A percentile compares a stretch with the other conserved stretches of the same genome.
These are phyloP conservation scores for Borovskyia barvae DNA, from an alignment of 208 protist genomes.

Conservation along the genomic window DNA sequence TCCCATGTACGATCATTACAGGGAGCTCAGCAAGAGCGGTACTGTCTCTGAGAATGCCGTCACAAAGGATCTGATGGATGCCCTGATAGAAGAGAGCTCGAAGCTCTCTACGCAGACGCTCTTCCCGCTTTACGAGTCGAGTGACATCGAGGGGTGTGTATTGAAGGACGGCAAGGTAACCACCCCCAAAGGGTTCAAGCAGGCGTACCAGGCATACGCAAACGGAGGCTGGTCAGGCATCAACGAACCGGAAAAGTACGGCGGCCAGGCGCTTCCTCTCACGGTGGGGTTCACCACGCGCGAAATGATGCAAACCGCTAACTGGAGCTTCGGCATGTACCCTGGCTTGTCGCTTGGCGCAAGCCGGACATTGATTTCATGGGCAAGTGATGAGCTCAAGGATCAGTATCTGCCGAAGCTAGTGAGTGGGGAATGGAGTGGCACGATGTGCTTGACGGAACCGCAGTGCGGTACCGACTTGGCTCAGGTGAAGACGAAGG, in stretches of 20 bases:
- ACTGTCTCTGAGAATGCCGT: constrained; percentile 19
- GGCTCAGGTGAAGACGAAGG: constrained; percentile 78
- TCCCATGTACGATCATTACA: constrained; percentile 81
- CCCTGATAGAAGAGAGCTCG: constrained; percentile 60
- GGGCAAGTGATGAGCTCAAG: constrained; percentile 79
- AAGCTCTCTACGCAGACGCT: constrained; percentile 57
- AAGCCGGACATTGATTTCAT: constrained; percentile 55
- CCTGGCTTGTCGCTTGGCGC: constrained; percentile 67
- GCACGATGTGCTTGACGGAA: constrained; percentile 92
- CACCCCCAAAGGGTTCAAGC: constrained; percentile 84
- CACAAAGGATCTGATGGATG: constrained; percentile 77
- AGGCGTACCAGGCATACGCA: constrained; percentile 73
- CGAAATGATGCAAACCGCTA: constrained; percentile 79
- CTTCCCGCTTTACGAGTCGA: constrained; percentile 60
- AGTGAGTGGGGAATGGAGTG: constrained; percentile 72
- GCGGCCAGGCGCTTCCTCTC: constrained; percentile 75
- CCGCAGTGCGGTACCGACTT: constrained; percentile 86
- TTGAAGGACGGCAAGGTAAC: constrained; percentile 53
- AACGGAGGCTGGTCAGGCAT: constrained; percentile 82
- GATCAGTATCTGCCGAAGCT: constrained; percentile 75
- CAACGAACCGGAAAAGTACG: constrained; percentile 70
- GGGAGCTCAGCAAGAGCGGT: constrained; percentile 42
- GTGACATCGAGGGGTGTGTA: constrained; percentile 53
- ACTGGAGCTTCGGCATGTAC: constrained; percentile 89
- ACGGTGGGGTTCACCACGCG: constrained; percentile 60